Evolutionary conservation across 495 filamentous ascomycete genomes (phyloP).

Genomic region (Immersiella caudata): DNA sequence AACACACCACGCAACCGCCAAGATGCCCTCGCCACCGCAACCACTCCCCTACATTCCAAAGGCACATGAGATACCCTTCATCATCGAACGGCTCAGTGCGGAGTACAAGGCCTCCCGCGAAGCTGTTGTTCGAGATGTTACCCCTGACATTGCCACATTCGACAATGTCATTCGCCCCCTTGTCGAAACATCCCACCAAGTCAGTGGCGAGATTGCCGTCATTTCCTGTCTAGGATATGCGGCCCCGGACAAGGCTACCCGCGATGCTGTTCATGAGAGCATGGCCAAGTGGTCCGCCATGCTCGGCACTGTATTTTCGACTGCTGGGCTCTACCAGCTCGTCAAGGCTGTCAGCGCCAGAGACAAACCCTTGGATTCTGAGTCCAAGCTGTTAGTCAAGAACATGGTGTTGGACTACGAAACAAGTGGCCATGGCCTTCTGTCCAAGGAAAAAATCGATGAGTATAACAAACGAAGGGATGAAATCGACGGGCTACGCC

Average conservation of each 20-base stretch:
- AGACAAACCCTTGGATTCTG: neutral
- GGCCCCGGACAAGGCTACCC: neutral
- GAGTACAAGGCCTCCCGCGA: neutral
- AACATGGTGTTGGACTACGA: neutral
- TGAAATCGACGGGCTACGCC: neutral
- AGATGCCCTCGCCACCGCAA: neutral
- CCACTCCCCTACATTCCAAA: neutral
- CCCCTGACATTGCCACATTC: neutral
- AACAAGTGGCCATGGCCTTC: neutral
- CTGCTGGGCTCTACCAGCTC: neutral
- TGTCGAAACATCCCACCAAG: neutral
- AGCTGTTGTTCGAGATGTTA: neutral
- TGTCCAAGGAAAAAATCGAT: neutral
- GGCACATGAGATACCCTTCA: neutral
- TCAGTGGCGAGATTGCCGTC: neutral
- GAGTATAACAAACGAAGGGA: neutral
- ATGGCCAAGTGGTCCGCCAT: neutral
- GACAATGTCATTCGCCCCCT: neutral
- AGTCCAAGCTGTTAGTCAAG: neutral
- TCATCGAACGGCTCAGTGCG: neutral
- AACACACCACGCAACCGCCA: too few species aligned
- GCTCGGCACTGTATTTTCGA: neutral
- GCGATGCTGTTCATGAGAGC: neutral
- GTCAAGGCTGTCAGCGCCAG: neutral
- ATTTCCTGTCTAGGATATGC: neutral